Evolutionary conservation across 352 stramenopile genomes (phyloP).

Genomic region (Lagenidium giganteum): DNA sequence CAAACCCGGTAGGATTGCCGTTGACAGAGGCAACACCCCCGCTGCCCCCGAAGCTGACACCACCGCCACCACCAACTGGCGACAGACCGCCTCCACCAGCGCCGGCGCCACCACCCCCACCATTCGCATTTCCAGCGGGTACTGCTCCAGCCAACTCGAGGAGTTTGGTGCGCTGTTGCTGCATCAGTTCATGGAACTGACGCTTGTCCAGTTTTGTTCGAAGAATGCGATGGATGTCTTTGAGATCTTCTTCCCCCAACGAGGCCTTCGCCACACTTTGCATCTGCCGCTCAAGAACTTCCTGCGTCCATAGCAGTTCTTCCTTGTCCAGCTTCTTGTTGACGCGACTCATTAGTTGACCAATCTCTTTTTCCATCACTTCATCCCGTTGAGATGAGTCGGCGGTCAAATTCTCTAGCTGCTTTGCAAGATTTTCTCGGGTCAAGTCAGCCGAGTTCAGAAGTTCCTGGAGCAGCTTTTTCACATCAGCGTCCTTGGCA

Average conservation of each 20-base stretch:
- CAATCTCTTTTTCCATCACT: conserved; percentile 47
- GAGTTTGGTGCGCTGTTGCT: conserved; percentile 35
- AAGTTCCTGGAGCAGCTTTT: conserved; percentile 65
- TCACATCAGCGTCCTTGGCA: conserved; percentile 68
- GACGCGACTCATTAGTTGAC: conserved; percentile 53
- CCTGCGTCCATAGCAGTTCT: conserved; percentile 70
- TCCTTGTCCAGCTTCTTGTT: conserved; percentile 78
- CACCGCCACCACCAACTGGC: too few species aligned
- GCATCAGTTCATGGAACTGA: conserved; percentile 45
- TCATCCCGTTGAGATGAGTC: conserved; percentile 48
- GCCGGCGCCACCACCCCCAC: conserved; percentile 10
- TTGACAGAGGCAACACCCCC: too few species aligned
- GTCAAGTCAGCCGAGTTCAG: conserved; percentile 38
- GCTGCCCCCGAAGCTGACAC: too few species aligned
- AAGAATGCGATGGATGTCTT: conserved; percentile 52
- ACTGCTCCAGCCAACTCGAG: too few species aligned
- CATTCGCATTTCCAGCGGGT: too few species aligned
- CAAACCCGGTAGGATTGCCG: too few species aligned
- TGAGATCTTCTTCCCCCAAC: conserved; percentile 53
- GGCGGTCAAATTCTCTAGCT: conserved; percentile 35
- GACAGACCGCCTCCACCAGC: conserved; percentile 6
- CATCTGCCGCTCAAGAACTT: conserved; percentile 58
- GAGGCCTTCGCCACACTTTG: conserved; percentile 61
- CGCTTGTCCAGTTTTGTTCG: conserved; percentile 54
- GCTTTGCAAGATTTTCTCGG: conserved; percentile 32